phyloP scores from a whole-genome alignment of 768 basidiomycete species.

The Trametes maxima region DNA sequence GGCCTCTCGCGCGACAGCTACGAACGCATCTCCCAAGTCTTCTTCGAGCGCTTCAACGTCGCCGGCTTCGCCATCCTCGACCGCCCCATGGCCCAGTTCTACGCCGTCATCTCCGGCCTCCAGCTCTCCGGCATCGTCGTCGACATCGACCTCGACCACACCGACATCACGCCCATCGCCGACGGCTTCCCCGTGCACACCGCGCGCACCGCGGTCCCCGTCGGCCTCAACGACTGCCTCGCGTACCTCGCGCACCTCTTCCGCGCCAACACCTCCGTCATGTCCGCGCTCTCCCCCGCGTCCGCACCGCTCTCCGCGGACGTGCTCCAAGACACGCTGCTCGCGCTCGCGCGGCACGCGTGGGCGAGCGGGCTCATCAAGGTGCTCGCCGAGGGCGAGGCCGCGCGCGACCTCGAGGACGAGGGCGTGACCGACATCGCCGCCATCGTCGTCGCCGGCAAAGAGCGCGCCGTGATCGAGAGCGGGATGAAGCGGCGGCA shows the following conservation, averaged over 20 bases:
- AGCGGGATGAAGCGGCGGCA: constrained; percentile 79
- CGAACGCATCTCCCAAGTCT: constrained; percentile 78
- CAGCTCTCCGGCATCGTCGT: constrained; percentile 74
- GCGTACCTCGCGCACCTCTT: constrained; percentile 75
- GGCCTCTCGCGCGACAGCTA: constrained; percentile 66
- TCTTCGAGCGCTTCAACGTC: constrained; percentile 93
- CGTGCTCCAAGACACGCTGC: constrained; percentile 50
- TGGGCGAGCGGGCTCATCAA: constrained; percentile 68
- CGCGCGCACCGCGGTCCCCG: constrained; percentile 54
- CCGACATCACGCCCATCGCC: constrained; percentile 76
- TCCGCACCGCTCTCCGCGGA: constrained; percentile 49
- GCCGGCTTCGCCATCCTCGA: constrained; percentile 81
- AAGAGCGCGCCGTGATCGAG: constrained; percentile 87
- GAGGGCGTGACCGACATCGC: constrained; percentile 91
- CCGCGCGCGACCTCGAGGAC: constrained; percentile 30
- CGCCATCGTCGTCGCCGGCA: constrained; percentile 87
- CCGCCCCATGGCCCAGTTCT: constrained; percentile 83
- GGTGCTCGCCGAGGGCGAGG: constrained; percentile 74
- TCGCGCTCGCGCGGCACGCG: constrained; percentile 66
- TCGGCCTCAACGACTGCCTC: constrained; percentile 76
- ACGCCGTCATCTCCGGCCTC: constrained; percentile 49
- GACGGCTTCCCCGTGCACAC: constrained; percentile 67
- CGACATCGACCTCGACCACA: constrained; percentile 76
- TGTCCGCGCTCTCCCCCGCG: constrained; percentile 58
- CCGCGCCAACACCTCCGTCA: constrained; percentile 65